Conservation (phyloP, 1,284 basidiomycete species). For the Boletellus deceptivus region DNA sequence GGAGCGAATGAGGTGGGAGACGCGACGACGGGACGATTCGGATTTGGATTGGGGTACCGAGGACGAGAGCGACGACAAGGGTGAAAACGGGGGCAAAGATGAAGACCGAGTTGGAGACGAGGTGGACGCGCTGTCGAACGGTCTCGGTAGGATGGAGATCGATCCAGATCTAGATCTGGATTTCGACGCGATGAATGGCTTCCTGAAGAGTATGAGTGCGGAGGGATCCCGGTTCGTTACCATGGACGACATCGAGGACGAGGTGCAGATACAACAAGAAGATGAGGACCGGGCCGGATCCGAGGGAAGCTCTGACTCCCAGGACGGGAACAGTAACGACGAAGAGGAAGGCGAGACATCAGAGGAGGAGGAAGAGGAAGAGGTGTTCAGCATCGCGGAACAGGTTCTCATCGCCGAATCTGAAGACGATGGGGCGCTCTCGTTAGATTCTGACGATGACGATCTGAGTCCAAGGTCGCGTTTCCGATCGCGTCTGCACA, state of each 20-base stretch:
- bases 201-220: slow-evolving; percentile 50
- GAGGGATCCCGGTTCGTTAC: slow-evolving; percentile 51
- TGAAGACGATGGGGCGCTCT: slow-evolving; percentile 28
- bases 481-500: slow-evolving; percentile 54
- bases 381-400: slow-evolving; percentile 21
- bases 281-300: slow-evolving; percentile 40
- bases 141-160: slow-evolving; percentile 53
- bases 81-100: slow-evolving; percentile 24
- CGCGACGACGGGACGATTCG: slow-evolving; percentile 60
- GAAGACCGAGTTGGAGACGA: slow-evolving; percentile 13
- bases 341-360: slow-evolving; percentile 19
- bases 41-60: slow-evolving; percentile 72
- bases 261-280: slow-evolving; percentile 48
- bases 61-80: slow-evolving; percentile 32
- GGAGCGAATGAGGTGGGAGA: slow-evolving; percentile 44
- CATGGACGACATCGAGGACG: slow-evolving; percentile 67
- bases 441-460: slow-evolving; percentile 29
- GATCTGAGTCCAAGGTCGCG: slow-evolving; percentile 45
- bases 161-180: slow-evolving; percentile 53
- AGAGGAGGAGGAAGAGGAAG: slow-evolving; percentile 14
- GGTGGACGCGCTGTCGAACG: slow-evolving; percentile 38
- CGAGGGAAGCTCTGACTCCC: slow-evolving; percentile 18
- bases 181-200: slow-evolving; percentile 50
- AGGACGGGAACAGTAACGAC: slow-evolving; percentile 28
- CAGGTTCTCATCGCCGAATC: slow-evolving; percentile 26